These are phyloP conservation scores for Exophiala dermatitidis DNA, from an alignment of 2,329 filamentous ascomycete genomes.

Conservation along the genomic window DNA sequence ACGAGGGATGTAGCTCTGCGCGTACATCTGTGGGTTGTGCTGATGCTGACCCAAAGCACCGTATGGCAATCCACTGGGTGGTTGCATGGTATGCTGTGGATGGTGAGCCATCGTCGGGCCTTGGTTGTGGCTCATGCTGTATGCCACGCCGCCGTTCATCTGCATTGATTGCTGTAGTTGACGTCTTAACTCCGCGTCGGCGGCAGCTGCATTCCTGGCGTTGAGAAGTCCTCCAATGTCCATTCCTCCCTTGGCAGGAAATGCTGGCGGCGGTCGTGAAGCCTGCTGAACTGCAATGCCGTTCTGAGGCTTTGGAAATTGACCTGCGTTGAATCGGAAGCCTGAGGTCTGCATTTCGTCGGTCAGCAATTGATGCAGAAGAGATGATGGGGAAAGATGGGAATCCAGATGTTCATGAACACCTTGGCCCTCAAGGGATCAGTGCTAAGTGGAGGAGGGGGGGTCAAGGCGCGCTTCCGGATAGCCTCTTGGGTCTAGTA, in stretches of 20 bases:
- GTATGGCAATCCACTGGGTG: conserved; percentile 43
- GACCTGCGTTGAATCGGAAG: conserved; percentile 14
- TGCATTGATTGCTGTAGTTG: conserved; percentile 40
- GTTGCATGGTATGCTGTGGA: conserved; percentile 46
- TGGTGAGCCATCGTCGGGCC: conserved; percentile 40
- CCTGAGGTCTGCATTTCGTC: conserved; percentile 23
- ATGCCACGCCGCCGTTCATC: conserved; percentile 39
- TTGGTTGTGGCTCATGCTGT: conserved; percentile 48
- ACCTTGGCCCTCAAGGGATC: conserved; percentile 22
- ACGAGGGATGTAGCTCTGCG: conserved; percentile 34
- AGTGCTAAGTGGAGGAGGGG: conserved; percentile 18
- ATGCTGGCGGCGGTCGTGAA: conserved; percentile 10
- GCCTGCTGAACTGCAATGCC: conserved; percentile 15
- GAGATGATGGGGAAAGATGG: conserved; percentile 8
- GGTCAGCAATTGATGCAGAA: conserved; percentile 16
- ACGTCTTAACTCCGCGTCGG: conserved; percentile 39
- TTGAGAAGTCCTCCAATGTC: conserved; percentile 49
- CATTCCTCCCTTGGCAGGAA: conserved; percentile 33
- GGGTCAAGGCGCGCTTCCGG: conserved; percentile 20
- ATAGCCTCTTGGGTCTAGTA: conserved; percentile 4
- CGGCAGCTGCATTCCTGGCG: conserved; percentile 41
- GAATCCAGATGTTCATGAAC: conserved; percentile 12
- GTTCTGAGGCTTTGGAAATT: conserved; percentile 13
- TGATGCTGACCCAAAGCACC: conserved; percentile 48
- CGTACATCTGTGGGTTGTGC: conserved; percentile 46